Evolutionary conservation across 768 basidiomycete species (phyloP).

Genomic region (Gloeopeniophorella convolvens): DNA sequence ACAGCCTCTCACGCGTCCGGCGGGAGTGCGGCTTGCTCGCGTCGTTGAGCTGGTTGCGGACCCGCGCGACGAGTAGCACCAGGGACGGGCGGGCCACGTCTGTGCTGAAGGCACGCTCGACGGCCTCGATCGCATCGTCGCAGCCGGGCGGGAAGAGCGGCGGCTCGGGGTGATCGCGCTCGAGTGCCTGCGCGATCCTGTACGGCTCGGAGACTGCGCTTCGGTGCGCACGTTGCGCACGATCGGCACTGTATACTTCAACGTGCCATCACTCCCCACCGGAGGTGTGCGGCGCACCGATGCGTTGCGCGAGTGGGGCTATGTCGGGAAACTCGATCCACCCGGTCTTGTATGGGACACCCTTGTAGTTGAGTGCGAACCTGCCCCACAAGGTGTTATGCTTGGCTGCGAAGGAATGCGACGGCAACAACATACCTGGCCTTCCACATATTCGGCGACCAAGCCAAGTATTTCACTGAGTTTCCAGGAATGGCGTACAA

Average conservation of each 20-base stretch:
- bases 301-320: conserved; percentile 28
- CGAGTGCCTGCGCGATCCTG: conserved; percentile 42
- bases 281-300: conserved; percentile 34
- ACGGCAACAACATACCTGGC: no score
- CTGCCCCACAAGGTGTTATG: conserved; percentile 19
- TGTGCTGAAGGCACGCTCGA: conserved; percentile 22
- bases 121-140: conserved; percentile 14
- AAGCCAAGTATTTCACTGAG: no score
- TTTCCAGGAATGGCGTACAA: no score
- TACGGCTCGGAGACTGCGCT: conserved; percentile 34
- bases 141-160: conserved; percentile 29
- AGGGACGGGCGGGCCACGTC: background rate
- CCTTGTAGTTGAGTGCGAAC: conserved; percentile 36
- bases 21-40: conserved; percentile 36
- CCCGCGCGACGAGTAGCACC: conserved; percentile 9
- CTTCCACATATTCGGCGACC: no score
- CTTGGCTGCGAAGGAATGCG: no score
- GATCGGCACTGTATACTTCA: conserved; percentile 39
- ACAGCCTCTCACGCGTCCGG: conserved; percentile 28
- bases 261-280: conserved; percentile 28
- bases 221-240: conserved; percentile 39
- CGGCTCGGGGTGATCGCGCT: conserved; percentile 38
- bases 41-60: conserved; percentile 26
- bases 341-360: conserved; percentile 38
- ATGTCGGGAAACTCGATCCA: conserved; percentile 52